Evolutionary conservation across 73 alveolate species (phyloP), one percentile per base, ranked within the genome.

Genomic region (Loxodes magnus): DNA sequence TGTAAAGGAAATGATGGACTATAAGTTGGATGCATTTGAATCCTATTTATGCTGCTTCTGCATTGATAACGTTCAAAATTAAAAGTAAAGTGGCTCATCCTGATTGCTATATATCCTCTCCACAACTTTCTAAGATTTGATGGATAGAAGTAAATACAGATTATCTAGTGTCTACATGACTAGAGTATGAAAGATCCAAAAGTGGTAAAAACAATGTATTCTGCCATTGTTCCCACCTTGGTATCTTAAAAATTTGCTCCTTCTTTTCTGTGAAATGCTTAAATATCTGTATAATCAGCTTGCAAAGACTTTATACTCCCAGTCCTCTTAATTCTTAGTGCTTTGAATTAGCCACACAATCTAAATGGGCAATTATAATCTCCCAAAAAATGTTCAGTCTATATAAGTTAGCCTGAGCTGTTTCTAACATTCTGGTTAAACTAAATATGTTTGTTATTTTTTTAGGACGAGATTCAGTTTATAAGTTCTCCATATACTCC

Each of bases 21-120:
- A 75, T 69, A 2, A 75, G 54, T 29, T 69, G 60, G 6, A 61
- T 51, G 15, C 68, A 46, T 46, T 75, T 75, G 42, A 75, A 75
- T 3, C 83, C 82, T 3, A 56, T 20, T 9, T 54, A 29, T 6
- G 68, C 7, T 15, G 43, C 31, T 10, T 25, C 24, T 29, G 17
- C 28, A 5, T 42, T 41, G 17, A 30, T 14, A 22, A 14, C 26
- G 3, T n/a, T 5, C 12, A 54, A 3, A 24, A 62, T 53, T 3
- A 14, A 16, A 4, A 62, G 30, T 3, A 62, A n/a, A 4, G 33
- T 15, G 17, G 21, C 43, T 67, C 76, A 62, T 0, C 51, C 64
- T 7, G 44, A 30, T 25, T 48, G 31, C 24, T 53, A 28, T 20
- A 62, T 43, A 5, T 54, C 33, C 19, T 36, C 64, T 15, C 76